Evolutionary conservation across 2,329 filamentous ascomycete genomes (phyloP), one percentile per base, ranked within the genome.

Genomic region (Ambrosiella cleistominuta): DNA sequence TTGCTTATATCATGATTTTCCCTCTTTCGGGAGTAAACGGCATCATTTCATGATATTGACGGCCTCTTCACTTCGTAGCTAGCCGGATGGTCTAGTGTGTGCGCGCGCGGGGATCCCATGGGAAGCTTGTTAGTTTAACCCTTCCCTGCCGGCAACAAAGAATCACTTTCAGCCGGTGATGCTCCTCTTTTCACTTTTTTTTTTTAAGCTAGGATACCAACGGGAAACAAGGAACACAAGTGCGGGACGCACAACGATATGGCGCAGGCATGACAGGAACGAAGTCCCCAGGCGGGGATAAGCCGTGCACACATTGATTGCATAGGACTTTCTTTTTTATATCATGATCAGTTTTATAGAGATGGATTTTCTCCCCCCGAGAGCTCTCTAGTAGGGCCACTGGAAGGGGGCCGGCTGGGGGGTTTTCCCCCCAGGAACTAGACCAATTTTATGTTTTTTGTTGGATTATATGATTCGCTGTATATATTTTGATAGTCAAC

Each of bases 51-150:
- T 51, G 19, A 51, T 58, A 39, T 47, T 56, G 15, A 45, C 39
- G 27, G 47, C 58, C n/a, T 42, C 40, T 35, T 47, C 55, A 39
- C n/a, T 56, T 47, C 54, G 37, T 45, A 19, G 42, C 50, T 27
- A 54, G 42, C 17, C 19, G 17, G 38, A 17, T 55, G 7, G 44
- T 27, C 35, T 13, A 39, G 39, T 8, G 15, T 8, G 15, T 36
- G 15, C 13, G 45, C 3, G 8, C 8, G 8, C 45, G 11, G 11
- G 11, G 39, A 42, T 12, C 39, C 6, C 39, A 42, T 42, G 39
- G 39, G 8, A 49, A 49, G 45, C 45, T 49, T 49, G 12, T 49
- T 49, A 49, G 45, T 7, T 49, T 49, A 27, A 27, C 27, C 27
- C 11, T 1, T 4, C 39, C 39, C n/a, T 5, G 39, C 39, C n/a